Evolutionary conservation across 257 asterid species (phyloP).

Genomic region (Solanum boliviense): DNA sequence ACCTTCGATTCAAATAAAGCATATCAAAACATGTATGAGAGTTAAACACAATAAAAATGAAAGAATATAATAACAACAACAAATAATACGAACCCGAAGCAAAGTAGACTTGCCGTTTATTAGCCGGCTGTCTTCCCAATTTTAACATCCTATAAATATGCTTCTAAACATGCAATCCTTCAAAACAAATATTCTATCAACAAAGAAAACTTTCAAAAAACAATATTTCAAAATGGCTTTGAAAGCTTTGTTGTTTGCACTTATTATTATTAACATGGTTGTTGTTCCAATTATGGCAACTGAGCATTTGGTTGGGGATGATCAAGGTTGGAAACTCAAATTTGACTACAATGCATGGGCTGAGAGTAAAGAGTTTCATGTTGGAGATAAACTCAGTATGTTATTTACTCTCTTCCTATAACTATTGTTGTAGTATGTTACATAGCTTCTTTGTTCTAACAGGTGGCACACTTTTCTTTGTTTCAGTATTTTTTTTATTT

Average conservation of each 20-base stretch:
- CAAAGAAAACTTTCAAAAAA: neutral
- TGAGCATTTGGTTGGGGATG: constrained; percentile 20
- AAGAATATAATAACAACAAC: neutral
- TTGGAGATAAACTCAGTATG: constrained; percentile 20
- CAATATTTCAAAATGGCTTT: constrained; percentile 9
- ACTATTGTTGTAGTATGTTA: too few relatives aligned
- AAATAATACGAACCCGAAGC: too few relatives aligned
- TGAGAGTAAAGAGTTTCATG: constrained; percentile 7
- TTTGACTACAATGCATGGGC: constrained; percentile 22
- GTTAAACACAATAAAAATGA: neutral
- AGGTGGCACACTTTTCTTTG: too few relatives aligned
- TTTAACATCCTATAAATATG: neutral
- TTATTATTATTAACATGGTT: neutral
- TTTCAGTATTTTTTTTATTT: too few relatives aligned
- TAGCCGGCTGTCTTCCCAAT: neutral
- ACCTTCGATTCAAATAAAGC: neutral
- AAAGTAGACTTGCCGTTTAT: neutral
- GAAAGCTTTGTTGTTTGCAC: constrained; percentile 3
- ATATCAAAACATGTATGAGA: too few relatives aligned
- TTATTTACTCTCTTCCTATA: neutral
- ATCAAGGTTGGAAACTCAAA: constrained; percentile 13
- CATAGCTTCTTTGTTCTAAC: too few relatives aligned
- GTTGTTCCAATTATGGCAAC: constrained; percentile 9
- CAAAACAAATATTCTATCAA: neutral
- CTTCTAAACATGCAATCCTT: neutral